These are phyloP conservation scores for Solanum bulbocastanum DNA, from an alignment of 257 asterid species.

Conservation along the genomic window DNA sequence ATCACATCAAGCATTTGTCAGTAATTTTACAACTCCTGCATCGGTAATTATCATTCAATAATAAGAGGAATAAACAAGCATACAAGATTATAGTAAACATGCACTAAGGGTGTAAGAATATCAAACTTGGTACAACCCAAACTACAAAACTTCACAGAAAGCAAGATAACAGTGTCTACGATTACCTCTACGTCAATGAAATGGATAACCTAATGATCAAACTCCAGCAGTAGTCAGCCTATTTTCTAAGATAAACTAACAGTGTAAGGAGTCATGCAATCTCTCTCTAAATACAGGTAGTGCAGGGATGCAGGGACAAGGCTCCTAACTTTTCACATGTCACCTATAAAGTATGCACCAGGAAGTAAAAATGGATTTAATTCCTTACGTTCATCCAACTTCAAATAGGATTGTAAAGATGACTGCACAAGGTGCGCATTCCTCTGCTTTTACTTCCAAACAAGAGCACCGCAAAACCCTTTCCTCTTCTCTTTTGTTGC, in stretches of 20 bases:
- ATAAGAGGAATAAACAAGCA: not conserved
- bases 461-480: not conserved
- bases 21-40: not conserved
- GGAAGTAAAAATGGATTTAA: not conserved
- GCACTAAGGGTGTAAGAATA: not conserved
- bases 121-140: not conserved
- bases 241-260: not conserved
- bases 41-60: not conserved
- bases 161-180: not conserved
- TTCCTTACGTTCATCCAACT: not conserved
- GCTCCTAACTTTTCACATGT: not conserved
- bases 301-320: not conserved
- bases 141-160: not conserved
- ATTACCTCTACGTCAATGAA: not conserved
- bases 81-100: not conserved
- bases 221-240: not conserved
- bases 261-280: not conserved
- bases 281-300: not conserved
- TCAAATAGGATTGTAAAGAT: not conserved
- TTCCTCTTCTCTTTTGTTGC: not conserved
- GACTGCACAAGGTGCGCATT: not conserved
- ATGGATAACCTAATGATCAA: not conserved
- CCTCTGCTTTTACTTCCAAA: not conserved
- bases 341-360: not conserved
- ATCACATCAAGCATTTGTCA: constrained; percentile 3